Evolutionary conservation across 2,329 filamentous ascomycete genomes (phyloP), one percentile per base, ranked within the genome.

Genomic region (Xylaria sp.): DNA sequence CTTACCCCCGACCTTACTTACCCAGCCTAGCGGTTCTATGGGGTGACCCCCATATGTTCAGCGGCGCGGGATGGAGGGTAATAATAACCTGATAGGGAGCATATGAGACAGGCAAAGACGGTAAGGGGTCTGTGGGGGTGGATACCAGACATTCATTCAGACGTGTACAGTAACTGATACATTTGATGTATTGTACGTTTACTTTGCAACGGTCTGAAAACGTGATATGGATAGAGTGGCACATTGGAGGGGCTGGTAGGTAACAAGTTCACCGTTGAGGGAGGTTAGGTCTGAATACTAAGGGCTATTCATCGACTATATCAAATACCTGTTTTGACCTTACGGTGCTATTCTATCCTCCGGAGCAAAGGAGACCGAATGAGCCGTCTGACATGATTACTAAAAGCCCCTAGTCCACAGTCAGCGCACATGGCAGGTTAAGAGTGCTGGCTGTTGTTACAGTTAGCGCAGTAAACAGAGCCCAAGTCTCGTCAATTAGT

Each of bases 21-120:
- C 59, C 58, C 58, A 63, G 52, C 59, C 54, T 62, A 52, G 52
- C 36, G 59, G 64, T 67, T 63, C 52, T 18, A 56, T 62, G 58
- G 64, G 63, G 57, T 52, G 33, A 46, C 64, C 58, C 58, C 18
- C 64, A 62, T 23, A 56, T 33, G 28, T n/a, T 56, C 31, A 43
- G 43, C 39, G 51, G 64, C 59, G 49, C 41, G 52, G 64, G 46
- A 57, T 66, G 33, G 12, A 49, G 23, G 13, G 31, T 33, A 66
- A 20, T 56, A 33, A 66, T 56, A 33, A 62, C 28, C 41, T 66
- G 63, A 48, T 28, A 51, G 43, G 58, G 39, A 48, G n/a, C 28
- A 39, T 43, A 51, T 62, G 36, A 57, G 58, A 57, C 31, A 57
- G 23, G 58, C 12, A 62, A 23, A 48, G 41, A 41, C 10, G 56